phyloP scores from a whole-genome alignment of 441 rosid genomes.

The Breynia disticha region DNA sequence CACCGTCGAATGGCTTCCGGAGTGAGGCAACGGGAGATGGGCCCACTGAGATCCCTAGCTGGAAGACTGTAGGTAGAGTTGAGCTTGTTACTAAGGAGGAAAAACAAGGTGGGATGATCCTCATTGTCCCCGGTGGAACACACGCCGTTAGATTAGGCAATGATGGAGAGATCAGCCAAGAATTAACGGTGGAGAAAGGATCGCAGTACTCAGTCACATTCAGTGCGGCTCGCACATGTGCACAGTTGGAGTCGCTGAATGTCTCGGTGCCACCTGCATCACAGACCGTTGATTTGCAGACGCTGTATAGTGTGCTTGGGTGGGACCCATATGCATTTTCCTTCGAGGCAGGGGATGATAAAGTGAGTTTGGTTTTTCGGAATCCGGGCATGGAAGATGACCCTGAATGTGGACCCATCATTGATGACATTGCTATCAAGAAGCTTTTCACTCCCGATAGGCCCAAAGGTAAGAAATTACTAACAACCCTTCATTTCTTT shows the following conservation, averaged over 20 bases:
- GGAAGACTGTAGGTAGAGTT: conserved; percentile 59
- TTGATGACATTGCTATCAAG: conserved; percentile 79
- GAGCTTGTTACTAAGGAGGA: conserved; percentile 73
- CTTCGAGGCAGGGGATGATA: conserved; percentile 60
- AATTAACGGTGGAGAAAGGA: conserved; percentile 73
- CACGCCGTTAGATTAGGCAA: conserved; percentile 85
- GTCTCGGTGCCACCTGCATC: conserved; percentile 79
- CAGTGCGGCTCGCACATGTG: conserved; percentile 98
- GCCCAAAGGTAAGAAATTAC: conserved; percentile 44
- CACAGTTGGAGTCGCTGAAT: conserved; percentile 79
- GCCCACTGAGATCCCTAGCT: conserved; percentile 47
- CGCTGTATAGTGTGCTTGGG: conserved; percentile 81
- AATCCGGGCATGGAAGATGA: conserved; percentile 97
- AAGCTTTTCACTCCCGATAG: conserved; percentile 65
- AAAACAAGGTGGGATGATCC: conserved; percentile 90
- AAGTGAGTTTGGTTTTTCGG: conserved; percentile 40
- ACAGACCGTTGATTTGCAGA: conserved; percentile 75
- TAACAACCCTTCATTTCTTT: no score
- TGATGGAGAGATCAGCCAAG: conserved; percentile 90
- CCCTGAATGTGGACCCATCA: conserved; percentile 92
- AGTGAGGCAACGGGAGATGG: conserved; percentile 42
- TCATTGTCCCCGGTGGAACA: conserved; percentile 69
- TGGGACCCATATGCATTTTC: conserved; percentile 98
- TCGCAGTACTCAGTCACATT: conserved; percentile 69
- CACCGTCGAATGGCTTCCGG: conserved; percentile 55